Conservation (phyloP, 345 rosid species). For the Passiflora organensis region DNA sequence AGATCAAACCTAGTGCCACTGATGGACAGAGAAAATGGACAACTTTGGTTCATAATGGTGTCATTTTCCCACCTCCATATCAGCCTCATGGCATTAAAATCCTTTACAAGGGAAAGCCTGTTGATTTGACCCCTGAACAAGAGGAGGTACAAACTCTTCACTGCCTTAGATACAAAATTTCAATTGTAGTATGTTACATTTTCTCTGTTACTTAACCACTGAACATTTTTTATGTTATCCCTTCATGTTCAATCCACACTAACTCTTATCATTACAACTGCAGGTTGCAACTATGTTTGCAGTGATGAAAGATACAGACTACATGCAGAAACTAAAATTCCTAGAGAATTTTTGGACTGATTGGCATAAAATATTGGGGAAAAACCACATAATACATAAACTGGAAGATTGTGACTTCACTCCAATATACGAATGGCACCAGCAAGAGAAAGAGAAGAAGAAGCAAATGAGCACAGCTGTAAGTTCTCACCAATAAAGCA, state of each 20-base stretch:
- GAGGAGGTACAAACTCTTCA: constrained; percentile 66
- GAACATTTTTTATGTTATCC: constrained; percentile 8
- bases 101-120: constrained; percentile 68
- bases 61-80: constrained; percentile 90
- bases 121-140: constrained; percentile 71
- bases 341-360: constrained; percentile 90
- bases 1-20: constrained; percentile 69
- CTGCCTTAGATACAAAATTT: background rate
- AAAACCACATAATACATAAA: constrained; percentile 73
- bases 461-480: constrained; percentile 93
- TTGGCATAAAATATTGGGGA: constrained; percentile 80
- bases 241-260: constrained; percentile 10
- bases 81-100: constrained; percentile 85
- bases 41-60: constrained; percentile 90
- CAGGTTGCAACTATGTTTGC: constrained; percentile 99
- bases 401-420: constrained; percentile 76
- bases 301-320: constrained; percentile 93
- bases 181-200: too few species aligned
- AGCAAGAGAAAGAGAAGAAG: constrained; percentile 91
- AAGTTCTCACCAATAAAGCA: constrained; percentile 17
- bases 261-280: constrained; percentile 28
- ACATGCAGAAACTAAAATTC: constrained; percentile 69
- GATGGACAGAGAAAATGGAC: constrained; percentile 99
- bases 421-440: constrained; percentile 89
- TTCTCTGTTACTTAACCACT: background rate